phyloP scores from a whole-genome alignment of 192 early-diverging fungal genomes.

The Glomus cerebriforme region DNA sequence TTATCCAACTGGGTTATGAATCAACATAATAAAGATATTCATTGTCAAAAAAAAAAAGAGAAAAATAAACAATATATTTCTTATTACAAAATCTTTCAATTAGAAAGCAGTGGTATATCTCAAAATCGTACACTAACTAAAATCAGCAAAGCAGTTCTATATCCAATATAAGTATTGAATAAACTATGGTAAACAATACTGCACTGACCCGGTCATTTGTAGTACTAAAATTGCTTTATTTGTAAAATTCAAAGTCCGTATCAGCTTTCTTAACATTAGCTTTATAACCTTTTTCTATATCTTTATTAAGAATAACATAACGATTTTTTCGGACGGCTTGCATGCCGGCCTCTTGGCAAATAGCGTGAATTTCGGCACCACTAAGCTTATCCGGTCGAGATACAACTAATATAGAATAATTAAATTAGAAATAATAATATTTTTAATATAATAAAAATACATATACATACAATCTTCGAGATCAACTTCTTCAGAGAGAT shows the following conservation, averaged over 20 bases:
- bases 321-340: conserved; percentile 97
- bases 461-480: conserved; percentile 86
- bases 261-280: conserved; percentile 95
- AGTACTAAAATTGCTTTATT: conserved; percentile 51
- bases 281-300: conserved; percentile 97
- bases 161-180: background rate
- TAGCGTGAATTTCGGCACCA: conserved; percentile 97
- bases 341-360: conserved; percentile 98
- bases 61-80: background rate
- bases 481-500: conserved; percentile 96
- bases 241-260: conserved; percentile 95
- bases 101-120: too few relatives aligned
- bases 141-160: background rate
- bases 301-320: conserved; percentile 92
- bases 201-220: background rate
- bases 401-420: conserved; percentile 63
- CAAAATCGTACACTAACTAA: background rate
- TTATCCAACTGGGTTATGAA: too few relatives aligned
- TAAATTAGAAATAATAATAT: background rate
- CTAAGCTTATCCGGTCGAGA: conserved; percentile 95
- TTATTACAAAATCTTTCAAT: background rate
- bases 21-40: too few relatives aligned
- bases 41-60: too few relatives aligned
- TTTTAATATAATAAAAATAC: background rate
- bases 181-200: background rate